These are phyloP conservation scores for Nitzschia sp. DNA, from an alignment of 108 stramenopile species.

Conservation along the genomic window DNA sequence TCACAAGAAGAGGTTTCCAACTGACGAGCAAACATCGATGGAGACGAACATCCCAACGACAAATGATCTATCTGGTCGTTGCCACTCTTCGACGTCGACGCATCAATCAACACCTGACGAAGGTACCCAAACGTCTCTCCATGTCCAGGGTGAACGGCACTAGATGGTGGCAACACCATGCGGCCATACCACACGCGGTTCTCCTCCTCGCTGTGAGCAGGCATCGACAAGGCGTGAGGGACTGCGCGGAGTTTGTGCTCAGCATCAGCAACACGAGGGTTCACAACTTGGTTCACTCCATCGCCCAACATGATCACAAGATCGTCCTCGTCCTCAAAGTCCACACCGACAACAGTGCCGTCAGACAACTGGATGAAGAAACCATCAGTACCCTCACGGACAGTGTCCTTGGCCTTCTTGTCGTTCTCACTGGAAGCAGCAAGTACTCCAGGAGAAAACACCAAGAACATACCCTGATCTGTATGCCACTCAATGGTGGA, in stretches of 20 bases:
- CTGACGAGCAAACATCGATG: conserved; percentile 34
- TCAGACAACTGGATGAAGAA: conserved; percentile 50
- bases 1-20: conserved; percentile 47
- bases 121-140: conserved; percentile 57
- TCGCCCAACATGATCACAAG: conserved; percentile 81
- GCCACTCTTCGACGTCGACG: conserved; percentile 6
- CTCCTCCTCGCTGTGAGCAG: conserved; percentile 2
- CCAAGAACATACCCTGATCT: conserved; percentile 80
- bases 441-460: conserved; percentile 68
- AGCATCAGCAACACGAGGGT: conserved; percentile 34
- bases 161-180: conserved; percentile 78
- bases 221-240: conserved; percentile 62
- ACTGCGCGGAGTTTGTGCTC: conserved; percentile 48
- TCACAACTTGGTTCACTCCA: conserved; percentile 67
- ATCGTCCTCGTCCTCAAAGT: conserved; percentile 59
- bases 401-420: no score
- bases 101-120: conserved; percentile 44
- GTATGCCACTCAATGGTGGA: conserved; percentile 70
- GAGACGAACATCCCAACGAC: conserved; percentile 44
- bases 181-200: conserved; percentile 83
- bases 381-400: conserved; percentile 10
- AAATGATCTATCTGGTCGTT: conserved; percentile 11
- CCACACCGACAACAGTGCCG: conserved; percentile 41
- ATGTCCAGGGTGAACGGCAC: conserved; percentile 46
- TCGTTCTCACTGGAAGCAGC: neutral